Evolutionary conservation across 2,329 filamentous ascomycete genomes (phyloP), one percentile per base, ranked within the genome.

Genomic region (Xylariomycetidae sp.): DNA sequence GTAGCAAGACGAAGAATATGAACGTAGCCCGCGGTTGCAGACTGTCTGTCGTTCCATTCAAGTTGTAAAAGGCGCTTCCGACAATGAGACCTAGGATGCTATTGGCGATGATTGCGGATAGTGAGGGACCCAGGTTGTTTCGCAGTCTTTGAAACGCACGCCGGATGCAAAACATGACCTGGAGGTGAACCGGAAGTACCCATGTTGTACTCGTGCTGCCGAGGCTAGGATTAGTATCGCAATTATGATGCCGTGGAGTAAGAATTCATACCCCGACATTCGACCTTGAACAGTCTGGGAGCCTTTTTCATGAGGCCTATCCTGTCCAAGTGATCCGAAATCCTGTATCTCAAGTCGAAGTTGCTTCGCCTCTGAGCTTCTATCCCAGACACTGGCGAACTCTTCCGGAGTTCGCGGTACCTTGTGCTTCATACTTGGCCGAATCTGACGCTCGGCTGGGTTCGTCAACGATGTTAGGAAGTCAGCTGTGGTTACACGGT

Each of bases 21-120:
- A 93, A 68, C 23, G 83, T 80, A 41, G 82, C 83, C 40, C 86
- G 77, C 46, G 74, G 71, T 63, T 79, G 90, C 65, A 93, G 88
- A 50, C 79, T 85, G 18, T 58, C 50, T 0, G 84, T 81, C 14
- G 66, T 69, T 1, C 67, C 51, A 12, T 70, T 55, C 23, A 92
- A 59, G 57, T 92, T 82, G 67, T 73, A 93, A 60, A 89, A 93
- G 46, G 92, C 79, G 38, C 78, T 81, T 31, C 80, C 60, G 39
- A 93, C 76, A 49, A 93, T 81, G 41, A 93, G 65, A 34, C 81
- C 73, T 72, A 90, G 82, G 47, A 75, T 62, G 24, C 76, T 71
- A 59, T 92, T 92, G 41, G 76, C 82, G 33, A 86, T 64, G 84
- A 90, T n/a, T n/a, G n/a, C n/a, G n/a, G n/a, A n/a, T n/a, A n/a